Base-by-base conservation (phyloP, 495 filamentous ascomycete species). In the Penicillium ochrochloron region DNA sequence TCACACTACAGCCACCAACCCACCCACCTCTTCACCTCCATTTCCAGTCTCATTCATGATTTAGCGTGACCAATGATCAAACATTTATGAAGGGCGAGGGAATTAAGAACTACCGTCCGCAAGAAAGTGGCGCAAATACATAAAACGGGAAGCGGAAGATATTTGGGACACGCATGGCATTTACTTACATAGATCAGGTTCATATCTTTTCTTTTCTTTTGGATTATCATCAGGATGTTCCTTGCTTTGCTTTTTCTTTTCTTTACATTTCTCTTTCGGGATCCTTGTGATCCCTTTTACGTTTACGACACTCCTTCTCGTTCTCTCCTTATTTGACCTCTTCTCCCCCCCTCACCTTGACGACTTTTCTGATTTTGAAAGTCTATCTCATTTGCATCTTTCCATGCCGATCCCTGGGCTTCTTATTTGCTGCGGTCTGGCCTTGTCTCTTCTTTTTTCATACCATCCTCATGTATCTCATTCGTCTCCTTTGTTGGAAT, bases 31-130 rank as follows among this genome's bases (percentile, higher is more conserved):
- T 54, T 54, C 31, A 33, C 31, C 31, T 33, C 31, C 8, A 70
- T 63, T 55, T 65, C 70, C 70, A 73, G 70, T 74, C 72, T 78
- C 73, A 75, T 77, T 76, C 73, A 79, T 78, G 75, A 77, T 78
- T 81, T 79, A 81, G 78, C 78, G 77, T 81, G 78, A 78, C 76
- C 75, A 81, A 79, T 77, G 76, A 79, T 77, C 76, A 74, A 80
- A 79, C 73, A 78, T 77, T 78, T 72, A 79, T 79, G 75, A 81
- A 76, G 77, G 76, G 76, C 73, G 73, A 79, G 73, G 74, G 70
- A 72, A 72, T 72, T 66, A 72, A 71, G 71, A 74, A 77, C 66
- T 74, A 73, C 72, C 70, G 67, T 74, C 73, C 76, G 69, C 71
- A 77, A 73, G 73, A 68, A 60, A 72, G 73, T 70, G 76, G 77